A percentile compares a stretch with the other conserved stretches of the same genome.
Conservation (phyloP, 2,329 filamentous ascomycete genomes). For the Phaeosphaeria sp. region DNA sequence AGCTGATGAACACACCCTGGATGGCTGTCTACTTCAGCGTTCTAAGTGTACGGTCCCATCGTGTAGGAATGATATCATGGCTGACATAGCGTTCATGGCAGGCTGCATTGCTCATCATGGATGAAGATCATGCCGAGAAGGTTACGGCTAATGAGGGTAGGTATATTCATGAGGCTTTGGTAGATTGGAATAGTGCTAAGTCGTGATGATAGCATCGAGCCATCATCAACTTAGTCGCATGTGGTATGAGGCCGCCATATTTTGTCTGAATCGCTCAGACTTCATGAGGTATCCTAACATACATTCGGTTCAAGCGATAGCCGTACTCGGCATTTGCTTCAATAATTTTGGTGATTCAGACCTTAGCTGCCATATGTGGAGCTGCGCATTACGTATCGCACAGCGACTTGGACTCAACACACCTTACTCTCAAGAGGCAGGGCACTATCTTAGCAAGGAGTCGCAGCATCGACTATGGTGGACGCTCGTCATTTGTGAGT, state of each 20-base stretch:
- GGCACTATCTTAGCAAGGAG: neutral
- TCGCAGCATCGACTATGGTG: conserved; percentile 6
- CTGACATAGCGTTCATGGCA: neutral
- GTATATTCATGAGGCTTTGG: neutral
- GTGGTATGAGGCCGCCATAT: conserved; percentile 1
- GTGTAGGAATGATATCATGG: neutral
- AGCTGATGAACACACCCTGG: neutral
- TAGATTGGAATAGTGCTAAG: neutral
- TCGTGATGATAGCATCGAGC: neutral
- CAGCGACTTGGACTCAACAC: neutral
- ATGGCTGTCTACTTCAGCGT: conserved; percentile 7
- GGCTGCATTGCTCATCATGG: conserved; percentile 8
- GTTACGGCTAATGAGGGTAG: neutral
- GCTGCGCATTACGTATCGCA: neutral
- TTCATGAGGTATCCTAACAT: conserved; percentile 10
- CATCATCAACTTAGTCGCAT: neutral
- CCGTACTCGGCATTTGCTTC: conserved; percentile 3
- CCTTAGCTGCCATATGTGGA: neutral
- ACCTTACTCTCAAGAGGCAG: neutral
- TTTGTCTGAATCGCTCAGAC: neutral
- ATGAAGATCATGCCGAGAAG: conserved; percentile 1
- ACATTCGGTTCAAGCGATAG: neutral
- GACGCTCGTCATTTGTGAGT: conserved; percentile 6
- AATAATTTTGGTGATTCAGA: conserved; percentile 2
- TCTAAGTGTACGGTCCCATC: neutral